Evolutionary conservation across 164 flowering plant genomes (phyloP), one percentile per base, ranked within the genome.

Genomic region (Vitis rotundifolia): DNA sequence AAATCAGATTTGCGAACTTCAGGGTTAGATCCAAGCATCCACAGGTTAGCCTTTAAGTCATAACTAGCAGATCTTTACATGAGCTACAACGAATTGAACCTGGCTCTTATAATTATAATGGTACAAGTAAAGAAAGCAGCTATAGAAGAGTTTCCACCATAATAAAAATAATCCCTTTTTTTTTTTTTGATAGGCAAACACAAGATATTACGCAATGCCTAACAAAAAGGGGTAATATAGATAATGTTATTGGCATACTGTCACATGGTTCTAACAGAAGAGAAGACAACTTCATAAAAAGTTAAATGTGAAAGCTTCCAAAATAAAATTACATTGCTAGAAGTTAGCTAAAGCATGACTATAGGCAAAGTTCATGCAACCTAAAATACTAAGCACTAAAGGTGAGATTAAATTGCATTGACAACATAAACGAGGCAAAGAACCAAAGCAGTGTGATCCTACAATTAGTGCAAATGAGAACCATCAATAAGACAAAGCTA

Each of bases 401-500:
- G 56, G n/a, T n/a, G n/a, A 53, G 56, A 13, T 13, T 13, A 53
- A 6, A 53, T 53, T 13, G 56, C 56, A 53, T 53, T n/a, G n/a
- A 12, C n/a, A 53, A 14, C 14, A 53, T 53, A 14, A 1, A 53
- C 56, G 0, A 53, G 6, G 56, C 14, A 53, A 53, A 53, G n/a
- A 53, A 53, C n/a, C 14, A 53, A 53, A 53, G 2, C n/a, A n/a
- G n/a, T 12, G n/a, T 6, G n/a, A 13, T 53, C 16, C 56, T 22
- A 59, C 37, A 59, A 13, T 26, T 31, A 59, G 61, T 26, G 61
- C 28, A 2, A 48, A 29, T 13, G n/a, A 14, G 48, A 52, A 15
- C 15, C 53, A 50, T 1, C 29, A 68, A 49, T 69, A 6, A n/a
- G 51, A 58, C 15, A 54, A 62, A 50, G 66, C 37, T 31, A 59